Conservation (phyloP, 768 basidiomycete species). For the Polyporus arcularius region DNA sequence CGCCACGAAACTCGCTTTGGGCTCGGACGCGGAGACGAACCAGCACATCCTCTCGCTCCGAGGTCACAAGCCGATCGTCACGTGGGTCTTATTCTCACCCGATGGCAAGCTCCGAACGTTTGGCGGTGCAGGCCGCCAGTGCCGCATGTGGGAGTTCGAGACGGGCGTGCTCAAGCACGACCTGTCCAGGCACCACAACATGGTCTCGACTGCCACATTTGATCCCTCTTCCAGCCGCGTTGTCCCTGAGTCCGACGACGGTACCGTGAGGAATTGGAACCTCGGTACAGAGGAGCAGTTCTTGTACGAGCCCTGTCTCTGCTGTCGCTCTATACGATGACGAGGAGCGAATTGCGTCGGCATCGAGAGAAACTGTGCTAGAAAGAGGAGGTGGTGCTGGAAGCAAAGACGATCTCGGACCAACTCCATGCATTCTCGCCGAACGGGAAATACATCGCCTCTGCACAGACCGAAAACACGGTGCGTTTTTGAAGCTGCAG, state of each 20-base stretch:
- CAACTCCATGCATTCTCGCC: constrained; percentile 29
- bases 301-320: constrained; percentile 7
- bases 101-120: constrained; percentile 9
- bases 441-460: constrained; percentile 30
- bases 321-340: constrained; percentile 9
- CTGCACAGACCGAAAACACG: constrained; percentile 30
- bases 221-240: constrained; percentile 7
- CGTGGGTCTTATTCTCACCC: constrained; percentile 12
- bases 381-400: constrained; percentile 14
- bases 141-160: constrained; percentile 40
- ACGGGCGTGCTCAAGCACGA: constrained; percentile 30
- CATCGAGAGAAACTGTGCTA: constrained; percentile 14
- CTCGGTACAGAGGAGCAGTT: constrained; percentile 5
- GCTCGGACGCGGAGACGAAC: constrained; percentile 32
- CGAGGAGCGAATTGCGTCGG: constrained; percentile 14
- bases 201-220: constrained; percentile 34
- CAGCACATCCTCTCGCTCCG: not conserved
- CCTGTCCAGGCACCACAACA: constrained; percentile 15
- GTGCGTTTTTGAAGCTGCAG: constrained; percentile 29
- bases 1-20: constrained; percentile 39
- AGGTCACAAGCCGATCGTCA: constrained; percentile 9
- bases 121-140: not conserved
- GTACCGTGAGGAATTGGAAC: constrained; percentile 15
- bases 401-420: constrained; percentile 7
- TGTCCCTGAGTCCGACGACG: constrained; percentile 15